Conservation (phyloP, 2,329 filamentous ascomycete genomes). For the Aureobasidium vineae region DNA sequence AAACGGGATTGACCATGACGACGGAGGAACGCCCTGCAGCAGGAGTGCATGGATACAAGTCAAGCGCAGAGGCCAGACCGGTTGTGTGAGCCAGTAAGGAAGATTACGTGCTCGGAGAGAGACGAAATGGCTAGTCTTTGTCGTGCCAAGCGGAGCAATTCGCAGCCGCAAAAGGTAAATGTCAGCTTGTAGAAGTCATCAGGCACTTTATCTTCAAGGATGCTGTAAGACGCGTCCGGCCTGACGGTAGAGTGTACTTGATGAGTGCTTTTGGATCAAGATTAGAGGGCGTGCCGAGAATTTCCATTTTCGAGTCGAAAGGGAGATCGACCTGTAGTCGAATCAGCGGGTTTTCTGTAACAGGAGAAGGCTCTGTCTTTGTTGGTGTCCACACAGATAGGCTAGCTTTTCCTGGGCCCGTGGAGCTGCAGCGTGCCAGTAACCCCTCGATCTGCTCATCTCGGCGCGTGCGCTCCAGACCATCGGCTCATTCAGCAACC, state of each 20-base stretch:
- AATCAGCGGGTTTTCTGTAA: constrained; percentile 4
- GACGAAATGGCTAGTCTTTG: constrained; percentile 16
- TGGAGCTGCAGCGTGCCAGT: constrained; percentile 19
- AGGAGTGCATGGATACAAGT: constrained; percentile 23
- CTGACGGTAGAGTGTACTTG: background rate
- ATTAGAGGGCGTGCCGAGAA: background rate
- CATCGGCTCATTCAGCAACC: constrained; percentile 19
- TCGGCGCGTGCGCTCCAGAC: constrained; percentile 25
- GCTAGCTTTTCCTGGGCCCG: constrained; percentile 15
- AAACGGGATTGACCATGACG: background rate
- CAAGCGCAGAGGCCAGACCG: constrained; percentile 13
- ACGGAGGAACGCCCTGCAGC: constrained; percentile 12
- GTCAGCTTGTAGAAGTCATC: constrained; percentile 12
- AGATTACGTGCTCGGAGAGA: constrained; percentile 18
- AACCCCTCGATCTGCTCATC: constrained; percentile 26
- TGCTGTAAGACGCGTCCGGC: constrained; percentile 12
- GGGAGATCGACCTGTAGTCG: constrained; percentile 2
- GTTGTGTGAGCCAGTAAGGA: background rate
- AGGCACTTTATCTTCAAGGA: background rate
- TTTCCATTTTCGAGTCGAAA: background rate
- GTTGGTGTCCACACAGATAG: constrained; percentile 1
- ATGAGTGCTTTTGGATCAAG: background rate
- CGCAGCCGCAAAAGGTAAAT: constrained; percentile 12
- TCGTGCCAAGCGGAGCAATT: constrained; percentile 4
- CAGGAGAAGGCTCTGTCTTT: background rate